Base-by-base conservation (phyloP, 73 alveolate species). In the Durusdinium trenchii region DNA sequence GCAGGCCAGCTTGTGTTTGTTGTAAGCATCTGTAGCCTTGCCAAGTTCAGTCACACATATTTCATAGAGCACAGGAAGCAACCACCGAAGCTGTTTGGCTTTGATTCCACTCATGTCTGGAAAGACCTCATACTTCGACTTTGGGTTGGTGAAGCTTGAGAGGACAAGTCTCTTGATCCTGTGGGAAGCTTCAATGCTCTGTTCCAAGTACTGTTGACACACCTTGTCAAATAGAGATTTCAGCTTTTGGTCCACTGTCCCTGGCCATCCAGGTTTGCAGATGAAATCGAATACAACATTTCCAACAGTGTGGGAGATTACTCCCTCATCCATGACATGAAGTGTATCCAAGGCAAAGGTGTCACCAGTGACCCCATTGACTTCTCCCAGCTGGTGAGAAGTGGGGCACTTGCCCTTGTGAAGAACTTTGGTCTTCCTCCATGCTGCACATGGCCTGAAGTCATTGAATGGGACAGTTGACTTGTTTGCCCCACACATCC, bases 401-500 rank as follows among this genome's bases (percentile, higher is more conserved):
- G 92, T 82, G 71, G 92, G 92, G 92, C 92, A 82, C 10, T 6
- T 47, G 46, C 92, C 92, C 30, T 46, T 28, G 32, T 82, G 92
- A 14, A 1, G 2, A 6, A 47, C 48, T 3, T 47, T 48, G 1
- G 92, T 82, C 9, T n/a, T 30, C 54, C 92, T 82, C 92, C 92
- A 82, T 48, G 18, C n/a, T 12, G 92, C 92, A 32, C 50, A 16
- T 5, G 92, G 51, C n/a, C 92, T 46, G 71, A 82, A 82, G 48
- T 82, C 92, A n/a, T 82, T 82, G 73, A 38, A n/a, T 2, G n/a
- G n/a, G n/a, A n/a, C n/a, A n/a, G n/a, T n/a, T 26, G 92, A 48
- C 60, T 47, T 82, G 92, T 82, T 82, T 12, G 92, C 87, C 20
- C 38, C 36, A 28, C 87, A 76, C 38, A 2, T 42, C 14, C 38